These are phyloP conservation scores for Nematocida sp. DNA, from an alignment of 371 early-diverging fungal species.

Conservation along the genomic window DNA sequence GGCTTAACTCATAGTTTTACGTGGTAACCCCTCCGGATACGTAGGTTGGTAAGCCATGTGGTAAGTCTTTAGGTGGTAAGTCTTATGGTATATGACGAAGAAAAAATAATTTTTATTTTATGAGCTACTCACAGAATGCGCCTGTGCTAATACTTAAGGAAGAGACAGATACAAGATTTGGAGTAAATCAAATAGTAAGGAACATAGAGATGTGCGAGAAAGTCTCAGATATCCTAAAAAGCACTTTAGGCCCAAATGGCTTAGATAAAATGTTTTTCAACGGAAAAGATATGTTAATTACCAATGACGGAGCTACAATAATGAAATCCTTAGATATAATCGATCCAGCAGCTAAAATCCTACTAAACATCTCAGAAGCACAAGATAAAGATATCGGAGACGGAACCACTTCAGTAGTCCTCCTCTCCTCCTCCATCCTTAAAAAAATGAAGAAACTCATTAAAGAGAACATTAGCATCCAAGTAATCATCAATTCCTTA, in stretches of 20 bases:
- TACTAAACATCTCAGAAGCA: conserved; percentile 90
- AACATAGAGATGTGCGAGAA: conserved; percentile 92
- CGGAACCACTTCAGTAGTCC: conserved; percentile 96
- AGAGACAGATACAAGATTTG: conserved; percentile 95
- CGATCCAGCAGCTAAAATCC: conserved; percentile 93
- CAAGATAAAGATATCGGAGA: conserved; percentile 99
- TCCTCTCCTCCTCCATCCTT: conserved; percentile 89
- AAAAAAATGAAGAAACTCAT: conserved; percentile 82
- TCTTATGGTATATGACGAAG: no score
- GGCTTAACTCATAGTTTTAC: no score
- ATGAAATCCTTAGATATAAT: conserved; percentile 91
- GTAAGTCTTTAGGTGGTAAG: no score
- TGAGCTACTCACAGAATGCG: conserved; percentile 49
- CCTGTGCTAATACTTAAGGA: conserved; percentile 68
- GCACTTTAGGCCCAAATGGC: conserved; percentile 96
- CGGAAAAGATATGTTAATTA: conserved; percentile 87
- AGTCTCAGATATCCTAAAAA: conserved; percentile 85
- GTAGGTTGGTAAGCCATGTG: no score
- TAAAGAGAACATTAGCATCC: conserved; percentile 87
- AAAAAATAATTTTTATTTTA: conserved; percentile 30
- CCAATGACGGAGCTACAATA: conserved; percentile 99
- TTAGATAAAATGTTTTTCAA: conserved; percentile 98
- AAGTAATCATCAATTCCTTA: conserved; percentile 85
- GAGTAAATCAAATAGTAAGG: conserved; percentile 88
- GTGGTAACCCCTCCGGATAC: no score